Conservation (phyloP, 768 basidiomycete species). For the Russula compacta region DNA sequence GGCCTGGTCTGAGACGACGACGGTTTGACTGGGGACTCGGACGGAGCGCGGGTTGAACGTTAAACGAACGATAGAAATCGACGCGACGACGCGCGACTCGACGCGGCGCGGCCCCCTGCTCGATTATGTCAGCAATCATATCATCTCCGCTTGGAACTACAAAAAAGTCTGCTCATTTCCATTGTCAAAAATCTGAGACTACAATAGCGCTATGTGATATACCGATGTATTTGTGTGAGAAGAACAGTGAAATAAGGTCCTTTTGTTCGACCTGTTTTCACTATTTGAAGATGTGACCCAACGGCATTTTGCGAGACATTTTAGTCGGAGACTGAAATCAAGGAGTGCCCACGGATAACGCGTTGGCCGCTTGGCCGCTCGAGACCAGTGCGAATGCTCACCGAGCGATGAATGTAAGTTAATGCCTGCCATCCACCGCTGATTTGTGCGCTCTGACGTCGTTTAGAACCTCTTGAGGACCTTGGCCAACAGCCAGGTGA, state of each 20-base stretch:
- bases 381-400: slow-evolving; percentile 25
- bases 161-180: not conserved
- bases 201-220: not conserved
- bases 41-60: not conserved
- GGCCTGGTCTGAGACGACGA: not conserved
- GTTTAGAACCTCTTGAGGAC: slow-evolving; percentile 81
- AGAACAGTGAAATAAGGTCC: not conserved
- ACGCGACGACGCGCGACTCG: slow-evolving; percentile 15
- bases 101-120: slow-evolving; percentile 2
- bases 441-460: slow-evolving; percentile 13
- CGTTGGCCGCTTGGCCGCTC: slow-evolving; percentile 10
- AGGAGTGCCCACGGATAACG: slow-evolving; percentile 25
- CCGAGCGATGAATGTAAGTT: slow-evolving; percentile 32
- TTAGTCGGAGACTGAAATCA: slow-evolving; percentile 25
- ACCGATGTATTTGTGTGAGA: not conserved
- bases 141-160: not conserved
- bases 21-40: not conserved
- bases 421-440: slow-evolving; percentile 25
- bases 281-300: not conserved
- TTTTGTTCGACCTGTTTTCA: not conserved
- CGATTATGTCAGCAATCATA: slow-evolving; percentile 11
- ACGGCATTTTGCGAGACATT: slow-evolving; percentile 4
- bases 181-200: not conserved
- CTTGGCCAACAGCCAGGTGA: slow-evolving; percentile 68
- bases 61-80: not conserved